Evolutionary conservation across 1,284 basidiomycete genomes (phyloP), one percentile per base, ranked within the genome.

Genomic region (Apiotrichum siamense): DNA sequence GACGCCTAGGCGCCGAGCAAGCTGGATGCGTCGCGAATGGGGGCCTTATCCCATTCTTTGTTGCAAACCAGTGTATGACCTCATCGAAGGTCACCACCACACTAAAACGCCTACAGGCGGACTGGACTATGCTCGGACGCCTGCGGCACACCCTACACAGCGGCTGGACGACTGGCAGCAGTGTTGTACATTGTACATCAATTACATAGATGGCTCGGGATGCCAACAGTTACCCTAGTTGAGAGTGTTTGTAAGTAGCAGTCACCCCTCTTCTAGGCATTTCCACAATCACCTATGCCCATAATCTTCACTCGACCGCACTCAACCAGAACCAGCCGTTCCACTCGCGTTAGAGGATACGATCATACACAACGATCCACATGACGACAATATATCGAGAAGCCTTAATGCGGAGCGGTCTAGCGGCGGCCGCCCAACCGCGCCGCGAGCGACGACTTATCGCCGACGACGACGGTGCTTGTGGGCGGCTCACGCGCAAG

Each of bases 131-230:
- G n/a, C n/a, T n/a, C n/a, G n/a, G n/a, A n/a, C n/a, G n/a, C n/a
- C n/a, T n/a, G 37, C 37, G 37, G 21, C 33, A 13, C 9, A 6
- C 21, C 15, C n/a, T 13, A 23, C 21, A 23, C 37, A 38, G 21
- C 37, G 21, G 25, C 37, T 18, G 25, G 18, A 18, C 12, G 27
- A 43, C 25, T 18, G 24, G 17, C 12, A 7, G n/a, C 25, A 32
- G 27, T 31, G 41, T 43, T 43, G 41, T 43, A 43, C 41, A 43
- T 43, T n/a, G 41, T 43, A 43, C 41, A 43, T 43, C 41, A 43
- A n/a, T n/a, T 43, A 43, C 41, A 43, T 43, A 43, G 41, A 43
- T 32, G 41, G 41, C 29, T 43, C 10, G 27, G 18, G 26, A 43
- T 43, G 27, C 29, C 41, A 32, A 10, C 37, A 25, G 4, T 20